These are phyloP conservation scores for Pythium scleroteichum DNA, from an alignment of 352 stramenopile species.

Conservation along the genomic window DNA sequence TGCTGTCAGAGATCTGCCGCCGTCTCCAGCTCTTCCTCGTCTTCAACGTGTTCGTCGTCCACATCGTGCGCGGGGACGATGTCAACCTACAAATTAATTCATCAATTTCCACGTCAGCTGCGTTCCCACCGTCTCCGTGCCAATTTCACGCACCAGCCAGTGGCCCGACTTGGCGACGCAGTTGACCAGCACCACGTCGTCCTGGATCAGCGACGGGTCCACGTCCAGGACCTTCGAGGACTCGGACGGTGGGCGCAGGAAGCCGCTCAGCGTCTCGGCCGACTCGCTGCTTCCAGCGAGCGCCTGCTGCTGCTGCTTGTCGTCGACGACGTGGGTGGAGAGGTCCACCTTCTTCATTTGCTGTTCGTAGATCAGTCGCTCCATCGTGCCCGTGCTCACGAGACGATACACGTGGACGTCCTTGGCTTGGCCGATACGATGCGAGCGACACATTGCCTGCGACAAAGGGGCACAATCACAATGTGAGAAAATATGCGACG, in stretches of 20 bases:
- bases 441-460: constrained; percentile 91
- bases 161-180: constrained; percentile 55
- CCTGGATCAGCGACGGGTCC: constrained; percentile 39
- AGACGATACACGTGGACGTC: constrained; percentile 92
- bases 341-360: constrained; percentile 88
- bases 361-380: constrained; percentile 91
- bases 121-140: background rate
- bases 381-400: constrained; percentile 91
- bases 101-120: constrained; percentile 20
- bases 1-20: background rate
- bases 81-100: constrained; percentile 33
- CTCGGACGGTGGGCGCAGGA: constrained; percentile 49
- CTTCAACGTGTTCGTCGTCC: constrained; percentile 17
- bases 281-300: constrained; percentile 1
- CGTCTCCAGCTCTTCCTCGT: constrained; percentile 16
- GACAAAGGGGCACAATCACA: constrained; percentile 4
- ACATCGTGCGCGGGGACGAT: constrained; percentile 46
- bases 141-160: constrained; percentile 53
- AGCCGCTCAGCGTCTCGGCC: constrained; percentile 47
- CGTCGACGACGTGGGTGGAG: constrained; percentile 76
- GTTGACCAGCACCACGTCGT: constrained; percentile 59
- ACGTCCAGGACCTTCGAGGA: constrained; percentile 36
- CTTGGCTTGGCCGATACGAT: constrained; percentile 89
- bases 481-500: constrained; percentile 12
- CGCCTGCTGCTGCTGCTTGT: constrained; percentile 27